Evolutionary conservation across 192 early-diverging fungal species (phyloP).

Genomic region (Physocladia obscura): DNA sequence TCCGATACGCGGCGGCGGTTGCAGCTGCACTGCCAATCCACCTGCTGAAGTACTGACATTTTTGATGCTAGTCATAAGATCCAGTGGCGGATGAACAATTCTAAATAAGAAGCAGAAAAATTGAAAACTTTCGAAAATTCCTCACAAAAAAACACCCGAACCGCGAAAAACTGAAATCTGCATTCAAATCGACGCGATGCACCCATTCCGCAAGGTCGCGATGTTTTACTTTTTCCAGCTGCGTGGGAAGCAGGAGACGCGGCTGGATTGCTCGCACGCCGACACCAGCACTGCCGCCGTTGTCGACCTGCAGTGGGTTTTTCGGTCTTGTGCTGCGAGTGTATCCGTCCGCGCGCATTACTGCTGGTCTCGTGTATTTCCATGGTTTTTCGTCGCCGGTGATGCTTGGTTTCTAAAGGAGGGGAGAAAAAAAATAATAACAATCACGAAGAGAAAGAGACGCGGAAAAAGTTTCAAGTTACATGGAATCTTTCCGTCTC

Average conservation of each 20-base stretch:
- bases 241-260: background rate
- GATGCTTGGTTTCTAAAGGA: too few relatives aligned
- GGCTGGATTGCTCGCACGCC: slow-evolving; percentile 14
- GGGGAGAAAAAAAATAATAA: too few relatives aligned
- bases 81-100: slow-evolving; percentile 30
- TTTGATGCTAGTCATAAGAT: slow-evolving; percentile 13
- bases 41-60: background rate
- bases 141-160: slow-evolving; percentile 3
- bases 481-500: slow-evolving; percentile 35
- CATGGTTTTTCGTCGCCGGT: slow-evolving; percentile 9
- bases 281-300: background rate
- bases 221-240: slow-evolving; percentile 5
- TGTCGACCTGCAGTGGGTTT: slow-evolving; percentile 33
- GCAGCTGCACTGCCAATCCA: too few relatives aligned
- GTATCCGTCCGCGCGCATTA: slow-evolving; percentile 46
- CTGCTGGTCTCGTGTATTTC: slow-evolving; percentile 35
- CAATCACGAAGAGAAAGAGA: background rate
- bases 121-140: background rate
- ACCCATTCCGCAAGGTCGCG: slow-evolving; percentile 36
- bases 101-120: slow-evolving; percentile 15
- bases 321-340: slow-evolving; percentile 36
- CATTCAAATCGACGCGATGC: slow-evolving; percentile 19
- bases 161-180: slow-evolving; percentile 35
- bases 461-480: background rate
- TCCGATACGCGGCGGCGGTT: slow-evolving; percentile 16